A percentile compares a stretch with the other conserved stretches of the same genome.
Evolutionary conservation across 2,329 filamentous ascomycete species (phyloP).

Genomic region (Diaporthe amygdali): DNA sequence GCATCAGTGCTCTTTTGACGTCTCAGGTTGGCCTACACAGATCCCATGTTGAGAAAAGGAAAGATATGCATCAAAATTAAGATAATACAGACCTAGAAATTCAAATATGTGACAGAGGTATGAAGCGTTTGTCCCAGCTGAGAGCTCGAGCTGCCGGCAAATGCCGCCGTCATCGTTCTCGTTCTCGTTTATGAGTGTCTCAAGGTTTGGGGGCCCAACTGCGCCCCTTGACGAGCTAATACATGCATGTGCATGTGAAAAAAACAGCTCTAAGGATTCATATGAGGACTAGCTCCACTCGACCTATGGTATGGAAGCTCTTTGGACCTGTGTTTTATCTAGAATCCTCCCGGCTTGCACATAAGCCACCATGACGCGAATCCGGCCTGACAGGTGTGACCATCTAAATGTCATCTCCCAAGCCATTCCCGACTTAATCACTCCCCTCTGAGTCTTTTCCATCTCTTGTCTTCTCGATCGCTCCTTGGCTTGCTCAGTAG

Average conservation of each 20-base stretch:
- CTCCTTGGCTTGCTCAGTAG: neutral
- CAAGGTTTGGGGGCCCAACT: neutral
- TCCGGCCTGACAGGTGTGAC: neutral
- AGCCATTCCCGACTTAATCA: neutral
- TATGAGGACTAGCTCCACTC: neutral
- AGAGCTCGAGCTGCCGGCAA: neutral
- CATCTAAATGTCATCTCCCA: neutral
- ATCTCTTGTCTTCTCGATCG: accelerated
- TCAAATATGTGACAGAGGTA: neutral
- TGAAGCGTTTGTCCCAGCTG: neutral
- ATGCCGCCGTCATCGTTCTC: neutral
- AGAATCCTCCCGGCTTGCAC: neutral
- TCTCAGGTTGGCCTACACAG: no score
- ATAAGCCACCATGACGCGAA: neutral
- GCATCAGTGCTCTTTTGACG: neutral
- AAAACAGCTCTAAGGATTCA: neutral
- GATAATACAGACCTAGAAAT: neutral
- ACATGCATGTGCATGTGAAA: neutral
- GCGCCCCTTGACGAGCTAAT: neutral
- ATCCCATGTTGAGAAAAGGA: no score
- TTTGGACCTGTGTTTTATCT: neutral
- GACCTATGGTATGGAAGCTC: neutral
- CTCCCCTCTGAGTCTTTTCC: neutral
- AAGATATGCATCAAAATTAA: neutral
- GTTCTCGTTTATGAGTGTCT: neutral